Percentiles rank a stretch among this genome's conserved stretches.
Conservation (phyloP, 805 yeast species). For the Torulaspora maleeae region DNA sequence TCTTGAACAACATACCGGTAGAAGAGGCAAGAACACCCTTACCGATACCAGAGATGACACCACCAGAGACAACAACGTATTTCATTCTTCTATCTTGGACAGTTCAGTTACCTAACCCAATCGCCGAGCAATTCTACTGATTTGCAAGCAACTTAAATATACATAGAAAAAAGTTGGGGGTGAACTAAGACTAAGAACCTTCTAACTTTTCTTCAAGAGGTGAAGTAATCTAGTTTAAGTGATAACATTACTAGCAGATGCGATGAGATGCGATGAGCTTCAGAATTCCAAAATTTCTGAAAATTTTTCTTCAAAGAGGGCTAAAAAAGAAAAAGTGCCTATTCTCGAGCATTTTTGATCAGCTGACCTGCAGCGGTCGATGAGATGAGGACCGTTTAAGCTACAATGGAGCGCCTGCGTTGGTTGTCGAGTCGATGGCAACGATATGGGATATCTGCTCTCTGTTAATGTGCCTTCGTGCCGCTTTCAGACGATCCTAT, state of each 20-base stretch:
- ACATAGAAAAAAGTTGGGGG: conserved; percentile 10
- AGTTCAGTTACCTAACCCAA: not conserved
- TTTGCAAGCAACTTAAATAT: conserved; percentile 1
- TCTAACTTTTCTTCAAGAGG: not conserved
- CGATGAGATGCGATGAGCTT: conserved; percentile 16
- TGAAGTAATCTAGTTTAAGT: not conserved
- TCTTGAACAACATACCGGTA: conserved; percentile 90
- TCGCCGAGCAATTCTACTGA: not conserved
- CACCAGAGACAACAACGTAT: conserved; percentile 99
- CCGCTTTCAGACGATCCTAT: too few relatives aligned
- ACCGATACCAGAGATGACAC: conserved; percentile 99
- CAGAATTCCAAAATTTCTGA: conserved; percentile 4
- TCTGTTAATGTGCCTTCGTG: too few relatives aligned
- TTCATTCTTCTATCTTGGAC: conserved; percentile 54
- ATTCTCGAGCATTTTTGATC: not conserved
- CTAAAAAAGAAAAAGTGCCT: conserved; percentile 4
- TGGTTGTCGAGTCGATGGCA: too few relatives aligned
- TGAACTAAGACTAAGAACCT: conserved; percentile 8
- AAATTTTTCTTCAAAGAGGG: not conserved
- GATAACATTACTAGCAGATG: not conserved
- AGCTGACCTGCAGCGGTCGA: too few relatives aligned
- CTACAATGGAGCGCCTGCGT: too few relatives aligned
- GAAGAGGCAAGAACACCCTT: conserved; percentile 98
- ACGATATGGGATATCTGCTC: too few relatives aligned
- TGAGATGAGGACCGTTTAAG: too few relatives aligned